Base-by-base conservation (phyloP, 2,329 filamentous ascomycete genomes). In the Alternaria hordeiaustralica region DNA sequence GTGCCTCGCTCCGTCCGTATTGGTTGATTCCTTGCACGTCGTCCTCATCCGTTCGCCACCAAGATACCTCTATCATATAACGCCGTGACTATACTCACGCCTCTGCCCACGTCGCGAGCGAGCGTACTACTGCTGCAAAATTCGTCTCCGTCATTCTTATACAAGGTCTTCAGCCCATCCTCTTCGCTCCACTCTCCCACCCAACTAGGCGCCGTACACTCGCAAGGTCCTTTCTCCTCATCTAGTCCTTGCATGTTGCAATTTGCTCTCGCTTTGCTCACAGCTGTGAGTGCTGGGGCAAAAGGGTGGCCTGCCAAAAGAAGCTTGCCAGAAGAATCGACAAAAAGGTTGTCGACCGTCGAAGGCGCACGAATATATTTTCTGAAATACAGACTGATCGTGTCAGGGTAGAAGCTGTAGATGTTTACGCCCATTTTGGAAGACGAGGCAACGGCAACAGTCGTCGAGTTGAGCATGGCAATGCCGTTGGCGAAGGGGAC, bases 401-500 rank as follows among this genome's bases (percentile, higher is more conserved):
- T 56, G 1, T 45, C 51, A 6, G 18, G 18, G 53, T 33, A 64
- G 26, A 63, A 61, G 13, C 56, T 66, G 72, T 80, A 84, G 7
- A 84, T 64, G 18, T 76, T 74, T 1, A 83, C 64, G 1, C 74
- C 75, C 0, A 76, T 63, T 9, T 69, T 76, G 2, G 75, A 76
- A 1, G 75, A 75, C 28, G 80, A 82, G 2, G 79, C 78, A 0
- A 83, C 81, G 0, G 80, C 82, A 1, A 84, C 26, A 0, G 75
- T 76, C 3, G 73, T 78, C 3, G 56, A 33, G 46, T 83, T 82
- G 2, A 84, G 61, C 50, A 74, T 65, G 0, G 69, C 71, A 11
- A 84, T 72, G 2, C 82, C 82, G 53, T 84, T 84, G 0, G 82
- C 78, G 51, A 83, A 83, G 0, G 80, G 73, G 2, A 82, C 58